phyloP scores from a whole-genome alignment of 164 flowering plant genomes.

The Protea cynaroides region DNA sequence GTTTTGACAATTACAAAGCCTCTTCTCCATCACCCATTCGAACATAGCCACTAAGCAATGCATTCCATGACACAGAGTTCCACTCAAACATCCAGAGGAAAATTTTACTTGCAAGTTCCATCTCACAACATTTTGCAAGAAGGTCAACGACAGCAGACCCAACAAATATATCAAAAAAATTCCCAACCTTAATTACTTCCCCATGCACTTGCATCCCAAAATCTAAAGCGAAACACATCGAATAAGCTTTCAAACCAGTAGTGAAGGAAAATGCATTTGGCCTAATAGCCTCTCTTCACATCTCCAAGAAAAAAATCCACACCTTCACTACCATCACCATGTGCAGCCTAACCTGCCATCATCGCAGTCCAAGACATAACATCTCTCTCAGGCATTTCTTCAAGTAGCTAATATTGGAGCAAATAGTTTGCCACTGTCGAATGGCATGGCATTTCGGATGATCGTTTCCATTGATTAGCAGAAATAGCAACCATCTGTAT shows the following conservation, averaged over 20 bases:
- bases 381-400: slow-evolving; percentile 33
- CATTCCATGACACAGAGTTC: slow-evolving; percentile 47
- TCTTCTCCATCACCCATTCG: slow-evolving; percentile 25
- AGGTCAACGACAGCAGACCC: slow-evolving; percentile 52
- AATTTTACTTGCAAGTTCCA: slow-evolving; percentile 34
- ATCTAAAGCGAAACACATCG: slow-evolving; percentile 26
- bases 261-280: slow-evolving; percentile 44
- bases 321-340: slow-evolving; percentile 30
- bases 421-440: too few species aligned
- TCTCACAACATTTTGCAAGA: slow-evolving; percentile 46
- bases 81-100: slow-evolving; percentile 30
- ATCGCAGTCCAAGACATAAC: slow-evolving; percentile 49
- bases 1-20: slow-evolving; percentile 32
- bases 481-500: too few species aligned
- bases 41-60: slow-evolving; percentile 49
- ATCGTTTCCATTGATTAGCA: too few species aligned
- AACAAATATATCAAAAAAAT: slow-evolving; percentile 33
- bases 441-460: too few species aligned
- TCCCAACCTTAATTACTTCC: slow-evolving; percentile 36
- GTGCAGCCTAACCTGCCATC: slow-evolving; percentile 31
- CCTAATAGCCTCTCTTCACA: slow-evolving; percentile 33
- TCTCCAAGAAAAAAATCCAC: slow-evolving; percentile 25
- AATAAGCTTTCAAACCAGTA: slow-evolving; percentile 44
- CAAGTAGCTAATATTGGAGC: too few species aligned
- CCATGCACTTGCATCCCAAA: slow-evolving; percentile 50